These are phyloP conservation scores for Symbiodinium natans DNA, from an alignment of 73 alveolate genomes.

Conservation along the genomic window DNA sequence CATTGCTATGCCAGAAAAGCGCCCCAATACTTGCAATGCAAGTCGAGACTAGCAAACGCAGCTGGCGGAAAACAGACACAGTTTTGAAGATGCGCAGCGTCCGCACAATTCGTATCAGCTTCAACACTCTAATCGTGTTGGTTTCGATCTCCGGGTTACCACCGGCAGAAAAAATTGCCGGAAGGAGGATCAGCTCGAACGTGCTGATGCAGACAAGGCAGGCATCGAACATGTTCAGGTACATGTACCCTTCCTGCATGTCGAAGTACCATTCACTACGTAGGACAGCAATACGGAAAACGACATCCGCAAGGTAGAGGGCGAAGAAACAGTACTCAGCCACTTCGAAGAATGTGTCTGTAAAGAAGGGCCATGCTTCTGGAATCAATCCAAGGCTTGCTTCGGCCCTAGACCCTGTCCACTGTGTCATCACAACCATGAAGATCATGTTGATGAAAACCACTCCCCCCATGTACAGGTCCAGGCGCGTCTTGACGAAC, in stretches of 20 bases:
- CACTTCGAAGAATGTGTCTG: neutral
- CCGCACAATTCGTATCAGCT: conserved; percentile 64
- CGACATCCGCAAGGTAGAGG: conserved; percentile 25
- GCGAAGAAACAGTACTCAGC: conserved; percentile 27
- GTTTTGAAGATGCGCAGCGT: conserved; percentile 73
- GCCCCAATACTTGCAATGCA: conserved; percentile 50
- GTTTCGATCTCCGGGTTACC: conserved; percentile 17
- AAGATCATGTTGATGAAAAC: conserved; percentile 15
- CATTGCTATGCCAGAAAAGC: conserved; percentile 42
- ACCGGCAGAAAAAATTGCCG: conserved; percentile 8
- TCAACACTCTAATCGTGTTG: conserved; percentile 71
- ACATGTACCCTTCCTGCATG: conserved; percentile 47
- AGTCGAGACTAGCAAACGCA: conserved; percentile 34
- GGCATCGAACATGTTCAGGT: conserved; percentile 56
- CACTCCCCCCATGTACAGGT: conserved; percentile 24
- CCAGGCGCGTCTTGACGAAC: conserved; percentile 34
- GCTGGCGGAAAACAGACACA: conserved; percentile 39
- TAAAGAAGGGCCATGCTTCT: neutral
- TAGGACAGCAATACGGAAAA: conserved; percentile 14
- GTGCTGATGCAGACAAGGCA: conserved; percentile 37
- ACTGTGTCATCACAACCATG: conserved; percentile 72
- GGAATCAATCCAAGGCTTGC: neutral
- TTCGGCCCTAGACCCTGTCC: conserved; percentile 15
- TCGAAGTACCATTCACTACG: conserved; percentile 48
- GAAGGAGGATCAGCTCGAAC: conserved; percentile 61